Percentiles rank a stretch among this genome's conserved stretches.
Evolutionary conservation across 169 alveolate genomes (phyloP).

Genomic region (Plasmodium gaboni): DNA sequence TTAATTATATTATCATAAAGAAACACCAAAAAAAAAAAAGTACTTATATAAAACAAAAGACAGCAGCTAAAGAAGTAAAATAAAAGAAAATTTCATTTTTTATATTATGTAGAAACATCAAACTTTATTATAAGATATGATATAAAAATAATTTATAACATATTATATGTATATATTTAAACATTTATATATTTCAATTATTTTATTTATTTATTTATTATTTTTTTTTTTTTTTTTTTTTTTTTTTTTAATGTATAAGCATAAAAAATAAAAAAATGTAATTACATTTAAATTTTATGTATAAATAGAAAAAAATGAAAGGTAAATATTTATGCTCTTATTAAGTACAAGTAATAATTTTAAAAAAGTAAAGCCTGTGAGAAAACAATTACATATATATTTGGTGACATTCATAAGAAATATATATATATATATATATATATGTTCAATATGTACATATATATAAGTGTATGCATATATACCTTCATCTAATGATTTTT

Average conservation of each 20-base stretch:
- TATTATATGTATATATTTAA: neutral
- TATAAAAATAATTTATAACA: too few relatives aligned
- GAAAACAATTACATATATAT: neutral
- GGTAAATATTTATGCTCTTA: neutral
- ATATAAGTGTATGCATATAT: neutral
- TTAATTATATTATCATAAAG: too few relatives aligned
- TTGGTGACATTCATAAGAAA: neutral
- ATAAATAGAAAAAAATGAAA: constrained; percentile 14
- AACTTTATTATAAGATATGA: too few relatives aligned
- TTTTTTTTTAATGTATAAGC: neutral
- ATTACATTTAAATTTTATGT: constrained; percentile 9
- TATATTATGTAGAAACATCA: too few relatives aligned
- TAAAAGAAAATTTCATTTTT: too few relatives aligned
- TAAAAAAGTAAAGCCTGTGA: constrained; percentile 1
- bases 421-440: neutral
- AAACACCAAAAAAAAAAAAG: too few relatives aligned
- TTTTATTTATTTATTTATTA: neutral
- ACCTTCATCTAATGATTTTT: neutral
- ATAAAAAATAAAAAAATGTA: neutral
- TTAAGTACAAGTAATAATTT: constrained; percentile 18
- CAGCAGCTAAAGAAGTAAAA: too few relatives aligned
- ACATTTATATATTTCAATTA: neutral
- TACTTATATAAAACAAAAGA: too few relatives aligned
- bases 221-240: neutral
- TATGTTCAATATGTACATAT: neutral